Evolutionary conservation across 2,329 filamentous ascomycete species (phyloP).

Genomic region (Stachybotrys elegans): DNA sequence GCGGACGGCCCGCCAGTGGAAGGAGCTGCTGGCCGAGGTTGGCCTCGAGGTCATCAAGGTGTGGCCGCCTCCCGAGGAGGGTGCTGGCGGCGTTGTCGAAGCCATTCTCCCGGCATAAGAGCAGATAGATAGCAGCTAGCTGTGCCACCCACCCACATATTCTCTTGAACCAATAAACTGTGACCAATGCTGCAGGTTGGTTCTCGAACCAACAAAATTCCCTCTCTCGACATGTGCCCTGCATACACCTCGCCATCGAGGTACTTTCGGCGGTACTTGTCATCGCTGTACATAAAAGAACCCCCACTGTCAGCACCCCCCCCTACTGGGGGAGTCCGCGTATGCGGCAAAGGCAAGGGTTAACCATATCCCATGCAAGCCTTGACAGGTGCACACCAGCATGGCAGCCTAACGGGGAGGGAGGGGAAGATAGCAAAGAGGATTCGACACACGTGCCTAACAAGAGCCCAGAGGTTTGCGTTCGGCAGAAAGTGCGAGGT

Average conservation of each 20-base stretch:
- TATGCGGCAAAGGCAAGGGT: background rate
- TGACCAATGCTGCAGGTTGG: background rate
- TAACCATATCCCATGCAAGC: background rate
- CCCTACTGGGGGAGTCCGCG: background rate
- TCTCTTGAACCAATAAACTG: background rate
- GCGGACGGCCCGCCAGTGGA: constrained; percentile 13
- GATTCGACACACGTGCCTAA: background rate
- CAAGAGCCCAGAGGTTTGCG: background rate
- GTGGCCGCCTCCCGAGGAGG: constrained; percentile 16
- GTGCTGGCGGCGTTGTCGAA: background rate
- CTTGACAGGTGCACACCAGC: background rate
- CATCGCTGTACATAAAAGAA: background rate
- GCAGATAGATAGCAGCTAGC: background rate
- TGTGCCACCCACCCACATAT: background rate
- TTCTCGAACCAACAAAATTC: background rate
- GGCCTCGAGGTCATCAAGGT: constrained; percentile 12
- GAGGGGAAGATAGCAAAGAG: background rate
- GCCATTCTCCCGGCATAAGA: background rate
- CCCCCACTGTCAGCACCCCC: background rate
- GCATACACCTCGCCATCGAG: background rate
- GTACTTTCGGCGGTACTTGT: background rate
- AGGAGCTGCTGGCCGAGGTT: constrained; percentile 4
- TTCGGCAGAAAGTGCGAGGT: background rate
- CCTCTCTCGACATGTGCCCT: background rate
- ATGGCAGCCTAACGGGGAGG: background rate